Percentiles rank a stretch among this genome's conserved stretches.
These are phyloP conservation scores for Solanum etuberosum DNA, from an alignment of 257 asterid genomes.

Conservation along the genomic window DNA sequence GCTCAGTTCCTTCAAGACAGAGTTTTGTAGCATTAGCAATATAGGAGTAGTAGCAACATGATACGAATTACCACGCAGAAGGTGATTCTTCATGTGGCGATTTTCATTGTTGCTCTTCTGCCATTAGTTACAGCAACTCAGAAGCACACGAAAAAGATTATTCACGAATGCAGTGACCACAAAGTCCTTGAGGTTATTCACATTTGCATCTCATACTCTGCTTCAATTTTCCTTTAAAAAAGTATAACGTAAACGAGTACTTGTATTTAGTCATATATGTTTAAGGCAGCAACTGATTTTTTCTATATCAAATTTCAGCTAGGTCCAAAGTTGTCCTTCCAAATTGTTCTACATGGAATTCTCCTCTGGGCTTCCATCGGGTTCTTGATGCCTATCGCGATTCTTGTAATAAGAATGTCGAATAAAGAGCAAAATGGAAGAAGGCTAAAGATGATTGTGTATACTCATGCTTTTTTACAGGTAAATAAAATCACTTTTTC, in stretches of 20 bases:
- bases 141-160: background rate
- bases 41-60: background rate
- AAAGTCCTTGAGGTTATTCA: slow-evolving; percentile 25
- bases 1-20: background rate
- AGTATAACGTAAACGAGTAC: background rate
- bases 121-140: slow-evolving; percentile 17
- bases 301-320: slow-evolving; percentile 19
- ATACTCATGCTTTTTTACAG: slow-evolving; percentile 54
- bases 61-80: slow-evolving; percentile 14
- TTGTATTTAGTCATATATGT: background rate
- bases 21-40: background rate
- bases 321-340: slow-evolving; percentile 30
- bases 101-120: slow-evolving; percentile 23
- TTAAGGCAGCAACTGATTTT: background rate
- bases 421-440: slow-evolving; percentile 32
- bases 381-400: slow-evolving; percentile 55
- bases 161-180: slow-evolving; percentile 19
- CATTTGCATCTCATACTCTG: background rate
- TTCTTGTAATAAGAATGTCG: slow-evolving; percentile 58
- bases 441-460: slow-evolving; percentile 46
- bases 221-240: background rate
- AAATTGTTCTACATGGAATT: slow-evolving; percentile 69
- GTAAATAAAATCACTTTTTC: slow-evolving; percentile 23
- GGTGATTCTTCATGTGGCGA: slow-evolving; percentile 12
- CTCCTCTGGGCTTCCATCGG: slow-evolving; percentile 88